Conservation (phyloP, 257 asterid species). For the Voacanga thouarsii region DNA sequence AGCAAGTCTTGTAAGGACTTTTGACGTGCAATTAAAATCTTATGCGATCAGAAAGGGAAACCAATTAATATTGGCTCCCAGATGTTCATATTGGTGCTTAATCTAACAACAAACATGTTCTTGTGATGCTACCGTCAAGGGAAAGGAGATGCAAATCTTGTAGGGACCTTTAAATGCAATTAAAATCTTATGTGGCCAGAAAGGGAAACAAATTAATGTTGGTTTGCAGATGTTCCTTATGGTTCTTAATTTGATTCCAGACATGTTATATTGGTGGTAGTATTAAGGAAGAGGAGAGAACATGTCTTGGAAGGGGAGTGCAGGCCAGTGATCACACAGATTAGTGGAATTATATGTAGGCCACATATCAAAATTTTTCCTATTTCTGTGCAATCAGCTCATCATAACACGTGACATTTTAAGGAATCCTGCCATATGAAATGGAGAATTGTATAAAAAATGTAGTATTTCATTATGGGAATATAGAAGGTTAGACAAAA, state of each 20-base stretch:
- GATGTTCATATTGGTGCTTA: background rate
- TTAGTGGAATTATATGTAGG: constrained; percentile 34
- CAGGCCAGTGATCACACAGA: constrained; percentile 32
- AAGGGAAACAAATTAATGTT: constrained; percentile 20
- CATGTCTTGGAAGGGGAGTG: constrained; percentile 30
- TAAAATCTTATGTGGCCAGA: constrained; percentile 4
- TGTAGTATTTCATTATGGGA: background rate
- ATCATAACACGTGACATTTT: background rate
- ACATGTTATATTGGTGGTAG: constrained; percentile 67
- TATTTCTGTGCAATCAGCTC: too few species aligned
- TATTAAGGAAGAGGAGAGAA: constrained; percentile 16
- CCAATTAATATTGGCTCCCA: background rate
- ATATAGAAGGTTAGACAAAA: background rate
- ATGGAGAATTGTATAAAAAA: background rate
- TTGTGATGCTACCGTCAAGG: constrained; percentile 23
- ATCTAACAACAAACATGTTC: constrained; percentile 20
- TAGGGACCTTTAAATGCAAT: background rate
- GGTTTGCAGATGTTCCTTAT: constrained; percentile 64
- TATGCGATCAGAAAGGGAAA: constrained; percentile 29
- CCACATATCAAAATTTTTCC: constrained; percentile 17
- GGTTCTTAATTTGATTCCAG: constrained; percentile 57
- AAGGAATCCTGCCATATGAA: too few species aligned
- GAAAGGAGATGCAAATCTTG: constrained; percentile 18
- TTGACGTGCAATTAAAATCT: constrained; percentile 22
- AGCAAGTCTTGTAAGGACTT: too few species aligned